Evolutionary conservation across 2,329 filamentous ascomycete species (phyloP).

Genomic region (Xylaria digitata): DNA sequence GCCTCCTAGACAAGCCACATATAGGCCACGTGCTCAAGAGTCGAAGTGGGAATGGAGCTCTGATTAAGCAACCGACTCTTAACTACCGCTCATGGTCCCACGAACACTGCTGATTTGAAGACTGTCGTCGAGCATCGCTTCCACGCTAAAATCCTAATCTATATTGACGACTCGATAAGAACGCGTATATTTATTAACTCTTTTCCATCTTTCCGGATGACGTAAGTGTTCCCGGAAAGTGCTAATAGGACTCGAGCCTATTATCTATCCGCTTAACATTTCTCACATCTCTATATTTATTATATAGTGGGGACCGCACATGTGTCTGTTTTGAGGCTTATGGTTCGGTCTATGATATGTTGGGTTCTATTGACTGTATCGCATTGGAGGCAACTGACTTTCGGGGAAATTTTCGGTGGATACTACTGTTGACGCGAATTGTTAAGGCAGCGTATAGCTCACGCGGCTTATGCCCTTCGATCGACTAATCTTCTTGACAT

Average conservation of each 20-base stretch:
- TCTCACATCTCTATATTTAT: not conserved
- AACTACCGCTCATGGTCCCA: slow-evolving; percentile 19
- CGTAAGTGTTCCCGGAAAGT: not conserved
- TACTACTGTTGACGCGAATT: not conserved
- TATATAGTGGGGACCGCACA: slow-evolving; percentile 4
- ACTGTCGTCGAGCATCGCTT: not conserved
- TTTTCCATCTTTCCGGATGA: slow-evolving; percentile 4
- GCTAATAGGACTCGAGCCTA: too few relatives aligned
- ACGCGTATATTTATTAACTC: not conserved
- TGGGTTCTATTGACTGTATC: slow-evolving; percentile 22
- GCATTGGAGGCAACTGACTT: not conserved
- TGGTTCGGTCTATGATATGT: slow-evolving; percentile 20
- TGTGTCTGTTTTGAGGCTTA: slow-evolving; percentile 10
- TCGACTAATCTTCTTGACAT: slow-evolving; percentile 74
- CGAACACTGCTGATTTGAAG: slow-evolving; percentile 21
- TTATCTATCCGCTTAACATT: too few relatives aligned
- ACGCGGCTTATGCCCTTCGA: slow-evolving; percentile 72
- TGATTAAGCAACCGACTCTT: slow-evolving; percentile 13
- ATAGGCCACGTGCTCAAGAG: slow-evolving; percentile 41
- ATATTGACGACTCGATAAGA: not conserved
- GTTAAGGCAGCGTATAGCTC: slow-evolving; percentile 54
- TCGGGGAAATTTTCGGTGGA: not conserved
- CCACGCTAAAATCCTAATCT: slow-evolving; percentile 14
- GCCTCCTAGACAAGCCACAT: slow-evolving; percentile 19
- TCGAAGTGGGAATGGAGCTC: slow-evolving; percentile 43